Base-by-base conservation (phyloP, 2,329 filamentous ascomycete genomes). In the Zasmidium angulare region DNA sequence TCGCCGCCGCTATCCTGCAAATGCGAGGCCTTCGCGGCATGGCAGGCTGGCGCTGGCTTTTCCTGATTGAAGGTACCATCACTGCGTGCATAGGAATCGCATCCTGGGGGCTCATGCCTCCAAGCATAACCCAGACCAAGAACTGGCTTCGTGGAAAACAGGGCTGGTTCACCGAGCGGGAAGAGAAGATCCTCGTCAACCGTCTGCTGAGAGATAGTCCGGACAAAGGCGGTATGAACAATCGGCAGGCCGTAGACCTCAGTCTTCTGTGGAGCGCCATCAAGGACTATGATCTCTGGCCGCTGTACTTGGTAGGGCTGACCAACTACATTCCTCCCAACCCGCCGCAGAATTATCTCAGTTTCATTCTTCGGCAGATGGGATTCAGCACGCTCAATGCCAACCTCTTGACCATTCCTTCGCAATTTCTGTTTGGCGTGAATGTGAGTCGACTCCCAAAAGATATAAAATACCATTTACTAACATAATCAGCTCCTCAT, bases 111-210 rank as follows among this genome's bases (percentile, higher is more conserved):
- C 75, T 77, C 22, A 68, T 79, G 49, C 76, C 77, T 0, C 72
- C 76, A 2, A 76, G 86, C 0, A 88, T 89, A 0, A 87, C 85
- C 0, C 81, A 86, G 52, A 91, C 88, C 17, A 59, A 67, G 71
- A 80, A 82, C 26, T 71, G 79, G 50, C 79, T 90, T 61, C 84
- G 82, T 88, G 87, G 87, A 89, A 88, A 71, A 83, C 82, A 26
- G 85, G 83, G 82, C 20, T 66, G 64, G 62, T 66, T 66, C 21
- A 79, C 77, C 1, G 87, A 89, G 68, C 79, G 79, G 1, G 85
- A 90, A 68, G 87, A 90, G 67, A 82, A 84, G 59, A 88, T 88
- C 64, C 80, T 87, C 61, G 83, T 88, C 23, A 88, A 87, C 64
- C 77, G 85, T 1, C 75, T 84, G 10, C 75, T 86, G 0, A 81